Evolutionary conservation across 2,329 filamentous ascomycete genomes (phyloP).

Genomic region (Xylogone sp.): DNA sequence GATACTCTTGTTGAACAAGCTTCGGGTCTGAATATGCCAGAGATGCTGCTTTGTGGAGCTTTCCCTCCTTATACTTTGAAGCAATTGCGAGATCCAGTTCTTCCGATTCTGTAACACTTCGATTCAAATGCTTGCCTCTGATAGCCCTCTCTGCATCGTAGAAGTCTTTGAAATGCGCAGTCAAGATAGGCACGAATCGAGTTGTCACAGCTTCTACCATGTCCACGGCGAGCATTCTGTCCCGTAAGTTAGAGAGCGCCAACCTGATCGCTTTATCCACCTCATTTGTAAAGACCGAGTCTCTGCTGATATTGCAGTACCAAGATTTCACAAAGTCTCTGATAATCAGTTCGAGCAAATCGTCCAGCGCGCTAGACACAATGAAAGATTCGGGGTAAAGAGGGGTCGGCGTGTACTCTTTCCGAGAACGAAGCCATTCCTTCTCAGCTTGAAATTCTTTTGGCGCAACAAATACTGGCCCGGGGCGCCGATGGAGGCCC

Average conservation of each 20-base stretch:
- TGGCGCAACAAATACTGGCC: conserved; percentile 57
- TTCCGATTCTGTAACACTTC: conserved; percentile 90
- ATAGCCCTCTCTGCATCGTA: conserved; percentile 85
- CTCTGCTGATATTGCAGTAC: conserved; percentile 83
- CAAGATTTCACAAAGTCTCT: conserved; percentile 85
- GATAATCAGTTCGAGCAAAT: conserved; percentile 70
- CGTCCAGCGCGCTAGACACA: conserved; percentile 77
- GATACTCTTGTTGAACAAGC: conserved; percentile 80
- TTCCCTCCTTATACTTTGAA: conserved; percentile 86
- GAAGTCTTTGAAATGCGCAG: conserved; percentile 83
- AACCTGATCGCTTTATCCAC: conserved; percentile 76
- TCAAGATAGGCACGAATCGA: conserved; percentile 82
- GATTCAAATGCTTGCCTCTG: conserved; percentile 80
- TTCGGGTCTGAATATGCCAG: conserved; percentile 82
- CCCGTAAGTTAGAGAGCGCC: conserved; percentile 67
- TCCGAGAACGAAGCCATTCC: conserved; percentile 59
- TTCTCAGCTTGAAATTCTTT: conserved; percentile 68
- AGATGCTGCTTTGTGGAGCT: conserved; percentile 80
- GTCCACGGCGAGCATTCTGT: conserved; percentile 72
- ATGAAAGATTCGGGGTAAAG: conserved; percentile 73
- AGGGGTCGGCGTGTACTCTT: conserved; percentile 63
- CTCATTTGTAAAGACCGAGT: conserved; percentile 77
- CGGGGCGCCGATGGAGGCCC: conserved; percentile 38
- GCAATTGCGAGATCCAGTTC: conserved; percentile 95
- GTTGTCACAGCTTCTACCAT: conserved; percentile 79